Conservation (phyloP, 164 flowering plant species). For the Magnolia sinica region DNA sequence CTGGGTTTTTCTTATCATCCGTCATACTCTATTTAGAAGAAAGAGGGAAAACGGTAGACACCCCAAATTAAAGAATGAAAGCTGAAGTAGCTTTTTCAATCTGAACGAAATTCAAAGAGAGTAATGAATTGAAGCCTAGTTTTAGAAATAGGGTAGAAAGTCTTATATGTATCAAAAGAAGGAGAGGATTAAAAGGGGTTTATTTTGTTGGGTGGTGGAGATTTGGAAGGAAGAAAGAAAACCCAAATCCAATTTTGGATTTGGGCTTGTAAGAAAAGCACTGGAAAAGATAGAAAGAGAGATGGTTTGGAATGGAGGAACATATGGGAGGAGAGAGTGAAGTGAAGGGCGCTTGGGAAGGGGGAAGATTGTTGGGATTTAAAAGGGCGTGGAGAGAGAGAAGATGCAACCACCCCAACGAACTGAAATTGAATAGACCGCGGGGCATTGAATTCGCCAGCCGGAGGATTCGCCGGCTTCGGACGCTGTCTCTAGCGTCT, state of each 20-base stretch:
- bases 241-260: not conserved
- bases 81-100: not conserved
- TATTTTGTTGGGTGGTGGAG: not conserved
- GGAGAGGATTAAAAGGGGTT: not conserved
- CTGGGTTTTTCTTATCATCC: not conserved
- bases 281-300: not conserved
- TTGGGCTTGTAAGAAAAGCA: not conserved
- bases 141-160: not conserved
- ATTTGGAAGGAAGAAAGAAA: not conserved
- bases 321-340: not conserved
- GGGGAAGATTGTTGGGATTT: not conserved
- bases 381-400: conserved; percentile 10
- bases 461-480: not conserved
- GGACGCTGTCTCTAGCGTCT: not conserved
- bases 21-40: not conserved
- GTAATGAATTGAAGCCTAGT: not conserved
- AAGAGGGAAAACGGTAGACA: not conserved
- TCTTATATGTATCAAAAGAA: not conserved
- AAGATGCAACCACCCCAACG: conserved; percentile 51
- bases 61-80: not conserved
- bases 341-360: not conserved
- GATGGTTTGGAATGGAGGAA: not conserved
- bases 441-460: conserved; percentile 3
- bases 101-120: not conserved
- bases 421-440: conserved; percentile 28